Conservation (phyloP, 208 protist species). For the Acanthamoeba triangularis region DNA sequence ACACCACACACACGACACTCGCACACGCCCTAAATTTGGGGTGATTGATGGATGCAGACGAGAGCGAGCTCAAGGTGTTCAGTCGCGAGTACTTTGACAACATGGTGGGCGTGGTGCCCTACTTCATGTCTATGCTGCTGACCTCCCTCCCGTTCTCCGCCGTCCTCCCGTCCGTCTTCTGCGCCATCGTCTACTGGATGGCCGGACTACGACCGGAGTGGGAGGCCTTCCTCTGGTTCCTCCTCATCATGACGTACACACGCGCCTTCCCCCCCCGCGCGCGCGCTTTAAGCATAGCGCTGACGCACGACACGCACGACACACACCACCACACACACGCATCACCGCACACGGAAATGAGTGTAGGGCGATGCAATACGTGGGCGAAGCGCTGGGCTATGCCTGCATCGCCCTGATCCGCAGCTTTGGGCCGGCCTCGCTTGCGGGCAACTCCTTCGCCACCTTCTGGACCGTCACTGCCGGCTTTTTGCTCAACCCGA, state of each 20-base stretch:
- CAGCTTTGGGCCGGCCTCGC: neutral
- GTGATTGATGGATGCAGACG: neutral
- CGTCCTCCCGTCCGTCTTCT: constrained; percentile 14
- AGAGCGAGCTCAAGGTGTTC: constrained; percentile 38
- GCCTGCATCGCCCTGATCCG: neutral
- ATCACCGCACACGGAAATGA: too few species aligned
- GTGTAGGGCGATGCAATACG: neutral
- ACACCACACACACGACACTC: too few species aligned
- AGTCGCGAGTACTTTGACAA: constrained; percentile 23
- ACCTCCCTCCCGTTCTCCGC: neutral
- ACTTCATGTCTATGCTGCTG: neutral
- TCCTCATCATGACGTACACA: constrained; percentile 29
- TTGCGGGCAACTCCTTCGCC: neutral
- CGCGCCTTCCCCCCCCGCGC: neutral
- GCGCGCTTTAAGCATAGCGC: too few species aligned
- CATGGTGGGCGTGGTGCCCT: neutral
- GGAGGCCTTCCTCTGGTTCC: constrained; percentile 36
- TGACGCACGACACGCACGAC: neutral
- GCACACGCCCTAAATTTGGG: neutral
- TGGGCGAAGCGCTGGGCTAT: neutral
- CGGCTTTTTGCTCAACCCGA: neutral
- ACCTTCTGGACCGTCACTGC: neutral
- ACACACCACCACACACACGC: too few species aligned
- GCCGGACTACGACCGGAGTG: neutral
- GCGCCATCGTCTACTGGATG: constrained; percentile 5